phyloP scores from a whole-genome alignment of 768 basidiomycete species.

The Leucosporidium yakuticum region DNA sequence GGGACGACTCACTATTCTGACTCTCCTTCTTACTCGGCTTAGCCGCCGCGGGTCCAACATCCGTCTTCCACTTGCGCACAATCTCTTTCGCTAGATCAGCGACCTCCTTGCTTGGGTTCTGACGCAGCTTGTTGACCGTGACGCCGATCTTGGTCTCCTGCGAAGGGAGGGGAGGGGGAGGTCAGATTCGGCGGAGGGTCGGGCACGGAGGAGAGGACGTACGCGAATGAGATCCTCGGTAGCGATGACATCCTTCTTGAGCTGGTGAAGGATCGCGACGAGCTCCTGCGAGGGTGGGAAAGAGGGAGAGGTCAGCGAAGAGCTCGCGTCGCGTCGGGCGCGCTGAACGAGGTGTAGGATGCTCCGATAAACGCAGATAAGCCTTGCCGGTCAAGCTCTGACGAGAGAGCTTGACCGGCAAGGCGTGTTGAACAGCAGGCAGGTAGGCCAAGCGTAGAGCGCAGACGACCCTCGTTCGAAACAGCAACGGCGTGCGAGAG shows the following conservation, averaged over 20 bases:
- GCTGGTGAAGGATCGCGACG: constrained; percentile 25
- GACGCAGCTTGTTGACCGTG: constrained; percentile 83
- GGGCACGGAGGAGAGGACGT: background rate
- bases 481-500: too few species aligned
- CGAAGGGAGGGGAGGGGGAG: too few species aligned
- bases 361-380: background rate
- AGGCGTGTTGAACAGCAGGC: too few species aligned
- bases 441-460: too few species aligned
- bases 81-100: constrained; percentile 80
- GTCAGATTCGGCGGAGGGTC: background rate
- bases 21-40: constrained; percentile 24
- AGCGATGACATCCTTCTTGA: constrained; percentile 36
- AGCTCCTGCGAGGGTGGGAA: constrained; percentile 17
- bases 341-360: too few species aligned
- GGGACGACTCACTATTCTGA: background rate
- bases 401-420: background rate
- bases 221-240: constrained; percentile 39
- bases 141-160: constrained; percentile 88
- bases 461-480: too few species aligned
- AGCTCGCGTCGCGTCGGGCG: background rate
- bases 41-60: constrained; percentile 55
- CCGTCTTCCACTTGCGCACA: constrained; percentile 81
- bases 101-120: constrained; percentile 64
- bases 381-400: constrained; percentile 8
- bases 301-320: background rate